Conservation (phyloP, 1,284 basidiomycete species). For the Naganishia liquefaciens region DNA sequence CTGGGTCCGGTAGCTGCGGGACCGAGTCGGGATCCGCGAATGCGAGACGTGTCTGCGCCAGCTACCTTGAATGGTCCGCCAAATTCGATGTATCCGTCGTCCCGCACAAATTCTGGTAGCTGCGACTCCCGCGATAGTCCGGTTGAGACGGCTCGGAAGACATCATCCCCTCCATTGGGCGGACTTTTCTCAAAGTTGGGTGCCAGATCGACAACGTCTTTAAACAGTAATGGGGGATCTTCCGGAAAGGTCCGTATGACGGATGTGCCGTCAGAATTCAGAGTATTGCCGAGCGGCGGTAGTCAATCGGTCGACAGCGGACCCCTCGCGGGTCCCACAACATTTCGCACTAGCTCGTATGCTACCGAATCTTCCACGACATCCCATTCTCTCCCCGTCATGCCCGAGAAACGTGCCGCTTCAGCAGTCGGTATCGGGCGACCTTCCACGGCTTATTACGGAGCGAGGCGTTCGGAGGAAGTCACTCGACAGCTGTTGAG, state of each 20-base stretch:
- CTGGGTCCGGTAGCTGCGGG: conserved; percentile 2
- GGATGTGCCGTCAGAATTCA: conserved; percentile 18
- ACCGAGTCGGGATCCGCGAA: background rate
- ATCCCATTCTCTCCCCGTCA: background rate
- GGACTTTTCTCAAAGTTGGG: conserved; percentile 4
- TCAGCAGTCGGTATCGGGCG: conserved; percentile 21
- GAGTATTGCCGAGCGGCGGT: conserved; percentile 4
- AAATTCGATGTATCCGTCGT: background rate
- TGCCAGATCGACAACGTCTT: conserved; percentile 12
- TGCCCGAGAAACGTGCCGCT: conserved; percentile 12
- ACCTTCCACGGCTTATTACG: conserved; percentile 9
- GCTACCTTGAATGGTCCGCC: conserved; percentile 2
- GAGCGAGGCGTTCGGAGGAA: conserved; percentile 16
- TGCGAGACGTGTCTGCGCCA: conserved; percentile 18
- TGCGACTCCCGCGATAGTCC: background rate
- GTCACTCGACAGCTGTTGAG: conserved; percentile 9
- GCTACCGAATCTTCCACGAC: background rate
- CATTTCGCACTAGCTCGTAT: background rate
- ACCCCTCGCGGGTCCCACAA: conserved; percentile 6
- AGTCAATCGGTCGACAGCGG: conserved; percentile 3
- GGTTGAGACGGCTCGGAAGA: conserved; percentile 1
- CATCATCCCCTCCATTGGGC: conserved; percentile 17
- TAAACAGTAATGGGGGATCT: conserved; percentile 13
- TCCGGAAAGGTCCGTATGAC: background rate
- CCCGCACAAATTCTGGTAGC: background rate